Evolutionary conservation across 2,329 filamentous ascomycete genomes (phyloP), one percentile per base, ranked within the genome.

Genomic region (Alternaria novae-zelandiae): DNA sequence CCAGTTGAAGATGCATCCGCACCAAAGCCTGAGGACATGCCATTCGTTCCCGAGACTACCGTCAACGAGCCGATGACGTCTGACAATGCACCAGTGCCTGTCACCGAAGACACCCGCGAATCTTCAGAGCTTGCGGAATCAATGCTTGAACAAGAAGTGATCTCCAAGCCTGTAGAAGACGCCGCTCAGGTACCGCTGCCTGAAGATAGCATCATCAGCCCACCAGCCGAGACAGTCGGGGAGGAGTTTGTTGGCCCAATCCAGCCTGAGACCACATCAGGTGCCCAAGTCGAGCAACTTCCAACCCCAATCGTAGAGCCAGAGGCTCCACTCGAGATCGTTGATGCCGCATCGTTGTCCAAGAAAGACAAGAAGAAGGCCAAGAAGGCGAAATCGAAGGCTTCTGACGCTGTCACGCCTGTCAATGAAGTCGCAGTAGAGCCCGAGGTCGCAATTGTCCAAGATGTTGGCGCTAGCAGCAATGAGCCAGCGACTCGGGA

Each of bases 331-430:
- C 20, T 55, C 12, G 36, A 51, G 6, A 43, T 68, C 32, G 65
- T 55, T 6, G 55, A 53, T 9, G 41, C 51, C 57, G 41, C 59
- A 30, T 26, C 59, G 12, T 11, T 66, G 10, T 70, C 69, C 1
- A 75, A 74, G 60, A 74, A 76, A 32, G 72, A 72, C 10, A 74
- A 70, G 68, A 77, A 78, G 60, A 75, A 77, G 54, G 68, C 63
- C 2, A 77, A 74, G 70, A 76, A 75, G 49, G 61, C 64, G 9
- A 76, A 74, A 46, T 56, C 43, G 10, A 73, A 70, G 50, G 36
- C 65, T 21, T 71, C 68, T 8, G 69, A 61, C n/a, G 59, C 55
- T n/a, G 25, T 45, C 15, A 69, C 67, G 3, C 67, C 69, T 46
- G 21, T 59, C 17, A 43, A 23, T 13, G 69, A 74, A 46, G 58